Conservation (phyloP, 2,329 filamentous ascomycete genomes). For the Fusarium lyarnte region DNA sequence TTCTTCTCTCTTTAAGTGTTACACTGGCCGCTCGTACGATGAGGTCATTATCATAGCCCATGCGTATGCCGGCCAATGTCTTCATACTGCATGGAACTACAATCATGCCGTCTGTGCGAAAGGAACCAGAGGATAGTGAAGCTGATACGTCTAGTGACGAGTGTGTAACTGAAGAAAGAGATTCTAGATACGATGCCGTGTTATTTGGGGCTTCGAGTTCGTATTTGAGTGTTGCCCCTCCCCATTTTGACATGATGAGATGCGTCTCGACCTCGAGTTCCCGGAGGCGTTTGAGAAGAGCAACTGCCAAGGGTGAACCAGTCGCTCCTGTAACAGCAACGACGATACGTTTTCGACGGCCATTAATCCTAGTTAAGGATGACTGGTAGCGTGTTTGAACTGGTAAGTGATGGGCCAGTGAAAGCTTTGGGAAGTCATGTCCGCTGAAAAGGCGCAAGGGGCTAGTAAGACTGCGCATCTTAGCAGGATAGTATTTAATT, state of each 20-base stretch:
- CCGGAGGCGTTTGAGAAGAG: neutral
- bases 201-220: neutral
- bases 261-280: neutral
- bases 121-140: neutral
- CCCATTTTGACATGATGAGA: neutral
- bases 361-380: rapidly evolving
- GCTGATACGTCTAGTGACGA: neutral
- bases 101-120: neutral
- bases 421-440: rapidly evolving
- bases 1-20: neutral
- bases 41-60: neutral
- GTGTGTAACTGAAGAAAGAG: neutral
- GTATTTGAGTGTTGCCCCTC: neutral
- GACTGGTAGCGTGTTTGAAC: neutral
- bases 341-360: neutral
- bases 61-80: neutral
- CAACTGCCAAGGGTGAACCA: neutral
- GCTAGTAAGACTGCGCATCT: neutral
- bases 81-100: neutral
- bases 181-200: rapidly evolving
- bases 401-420: rapidly evolving
- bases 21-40: neutral
- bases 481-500: rapidly evolving
- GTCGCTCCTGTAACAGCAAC: neutral
- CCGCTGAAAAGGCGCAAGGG: neutral